Percentiles rank a stretch among this genome's conserved stretches.
phyloP scores from a whole-genome alignment of 371 early-diverging fungal genomes.

The Mucor irregularis region DNA sequence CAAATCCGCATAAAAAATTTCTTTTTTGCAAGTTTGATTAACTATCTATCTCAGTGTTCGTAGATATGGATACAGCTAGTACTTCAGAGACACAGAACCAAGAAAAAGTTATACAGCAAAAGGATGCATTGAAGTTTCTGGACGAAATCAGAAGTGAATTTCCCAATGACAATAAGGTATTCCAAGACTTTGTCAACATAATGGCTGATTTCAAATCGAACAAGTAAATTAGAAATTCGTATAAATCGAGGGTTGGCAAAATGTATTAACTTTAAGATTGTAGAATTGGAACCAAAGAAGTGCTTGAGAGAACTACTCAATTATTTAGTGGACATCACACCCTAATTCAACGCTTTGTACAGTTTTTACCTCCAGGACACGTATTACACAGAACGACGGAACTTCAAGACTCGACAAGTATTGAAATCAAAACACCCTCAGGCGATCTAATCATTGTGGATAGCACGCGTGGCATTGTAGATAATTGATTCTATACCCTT shows the following conservation, averaged over 20 bases:
- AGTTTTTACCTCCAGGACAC: constrained; percentile 15
- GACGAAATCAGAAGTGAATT: constrained; percentile 11
- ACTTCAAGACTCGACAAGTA: not conserved
- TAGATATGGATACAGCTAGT: no score
- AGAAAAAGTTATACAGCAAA: constrained; percentile 6
- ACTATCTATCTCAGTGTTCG: no score
- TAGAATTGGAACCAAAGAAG: constrained; percentile 7
- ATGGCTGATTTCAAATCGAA: constrained; percentile 9
- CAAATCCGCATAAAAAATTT: no score
- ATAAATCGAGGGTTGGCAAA: not conserved
- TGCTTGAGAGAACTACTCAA: constrained; percentile 2
- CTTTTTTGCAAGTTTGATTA: no score
- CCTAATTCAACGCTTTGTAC: constrained; percentile 2
- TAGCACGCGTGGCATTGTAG: not conserved
- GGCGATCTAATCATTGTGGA: constrained; percentile 3
- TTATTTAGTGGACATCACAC: constrained; percentile 8
- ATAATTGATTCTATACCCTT: constrained; percentile 1
- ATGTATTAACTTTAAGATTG: not conserved
- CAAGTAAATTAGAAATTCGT: not conserved
- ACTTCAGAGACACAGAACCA: not conserved
- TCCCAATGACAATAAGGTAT: constrained; percentile 5
- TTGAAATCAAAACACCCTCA: constrained; percentile 2
- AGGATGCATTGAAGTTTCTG: constrained; percentile 5
- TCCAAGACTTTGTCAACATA: constrained; percentile 3
- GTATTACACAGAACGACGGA: not conserved